Conservation (phyloP, 2,329 filamentous ascomycete species). For the Fusarium transvaalense region DNA sequence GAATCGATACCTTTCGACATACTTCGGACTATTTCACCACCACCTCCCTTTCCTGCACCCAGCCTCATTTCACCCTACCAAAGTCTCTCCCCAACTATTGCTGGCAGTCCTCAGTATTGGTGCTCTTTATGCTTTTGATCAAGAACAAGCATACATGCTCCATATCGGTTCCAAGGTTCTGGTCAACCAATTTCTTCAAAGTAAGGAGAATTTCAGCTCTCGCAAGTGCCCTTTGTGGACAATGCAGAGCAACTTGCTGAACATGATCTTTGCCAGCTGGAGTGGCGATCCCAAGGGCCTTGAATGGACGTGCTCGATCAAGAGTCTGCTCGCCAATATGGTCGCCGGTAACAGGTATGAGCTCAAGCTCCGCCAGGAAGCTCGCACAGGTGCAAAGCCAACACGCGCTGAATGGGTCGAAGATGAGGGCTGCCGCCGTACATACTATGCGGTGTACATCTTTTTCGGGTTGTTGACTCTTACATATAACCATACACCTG, state of each 20-base stretch:
- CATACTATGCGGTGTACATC: constrained; percentile 98
- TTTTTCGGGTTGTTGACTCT: constrained; percentile 96
- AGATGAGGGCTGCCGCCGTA: constrained; percentile 94
- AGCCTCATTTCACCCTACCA: constrained; percentile 85
- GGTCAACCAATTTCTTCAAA: constrained; percentile 95
- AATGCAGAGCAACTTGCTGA: constrained; percentile 95
- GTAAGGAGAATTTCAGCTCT: constrained; percentile 99
- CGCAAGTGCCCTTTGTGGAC: constrained; percentile 97
- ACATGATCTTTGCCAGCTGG: constrained; percentile 99
- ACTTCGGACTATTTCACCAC: constrained; percentile 97
- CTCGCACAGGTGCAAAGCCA: constrained; percentile 80
- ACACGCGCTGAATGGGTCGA: constrained; percentile 93
- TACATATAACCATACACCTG: constrained; percentile 97
- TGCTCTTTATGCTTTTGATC: constrained; percentile 95
- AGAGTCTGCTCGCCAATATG: constrained; percentile 98
- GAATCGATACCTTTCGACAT: constrained; percentile 94
- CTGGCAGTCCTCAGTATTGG: constrained; percentile 94
- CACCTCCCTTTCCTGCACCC: constrained; percentile 96
- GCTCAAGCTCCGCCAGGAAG: constrained; percentile 91
- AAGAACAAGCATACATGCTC: constrained; percentile 95
- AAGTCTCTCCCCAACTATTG: constrained; percentile 84
- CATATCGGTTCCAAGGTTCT: constrained; percentile 98
- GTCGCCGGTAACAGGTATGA: constrained; percentile 97
- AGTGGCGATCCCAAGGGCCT: constrained; percentile 97
- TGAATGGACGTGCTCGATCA: constrained; percentile 99